Evolutionary conservation across 352 stramenopile species (phyloP).

Genomic region (Globisporangium irregulare): DNA sequence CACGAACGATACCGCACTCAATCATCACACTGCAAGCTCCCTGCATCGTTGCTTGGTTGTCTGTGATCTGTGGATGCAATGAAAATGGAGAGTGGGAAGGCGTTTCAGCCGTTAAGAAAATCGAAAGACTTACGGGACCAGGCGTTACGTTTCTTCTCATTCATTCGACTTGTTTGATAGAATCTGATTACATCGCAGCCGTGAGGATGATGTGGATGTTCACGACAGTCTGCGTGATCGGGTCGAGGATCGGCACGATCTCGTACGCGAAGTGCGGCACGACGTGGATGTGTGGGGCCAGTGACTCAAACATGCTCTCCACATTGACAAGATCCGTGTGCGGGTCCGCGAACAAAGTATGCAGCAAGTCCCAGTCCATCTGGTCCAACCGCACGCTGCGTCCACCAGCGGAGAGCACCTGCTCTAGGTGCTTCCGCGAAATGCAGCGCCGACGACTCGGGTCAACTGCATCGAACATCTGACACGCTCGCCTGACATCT

Average conservation of each 20-base stretch:
- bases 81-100: not conserved
- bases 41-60: not conserved
- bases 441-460: slow-evolving; percentile 24
- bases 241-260: slow-evolving; percentile 47
- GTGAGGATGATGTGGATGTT: slow-evolving; percentile 50
- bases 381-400: slow-evolving; percentile 27
- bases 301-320: slow-evolving; percentile 29
- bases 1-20: not conserved
- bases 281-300: slow-evolving; percentile 33
- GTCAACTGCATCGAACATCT: slow-evolving; percentile 32
- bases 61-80: not conserved
- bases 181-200: not conserved
- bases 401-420: slow-evolving; percentile 29
- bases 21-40: not conserved
- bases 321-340: slow-evolving; percentile 37
- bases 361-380: slow-evolving; percentile 46
- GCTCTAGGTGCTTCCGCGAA: slow-evolving; percentile 38
- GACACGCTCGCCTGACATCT: slow-evolving; percentile 26
- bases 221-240: slow-evolving; percentile 51
- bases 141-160: not conserved
- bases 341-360: slow-evolving; percentile 39
- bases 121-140: not conserved
- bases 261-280: slow-evolving; percentile 47
- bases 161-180: not conserved
- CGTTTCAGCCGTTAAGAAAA: not conserved